Percentiles rank a stretch among this genome's conserved stretches.
These are phyloP conservation scores for Dacryopinax primogenitus DNA, from an alignment of 768 basidiomycete genomes.

Conservation along the genomic window DNA sequence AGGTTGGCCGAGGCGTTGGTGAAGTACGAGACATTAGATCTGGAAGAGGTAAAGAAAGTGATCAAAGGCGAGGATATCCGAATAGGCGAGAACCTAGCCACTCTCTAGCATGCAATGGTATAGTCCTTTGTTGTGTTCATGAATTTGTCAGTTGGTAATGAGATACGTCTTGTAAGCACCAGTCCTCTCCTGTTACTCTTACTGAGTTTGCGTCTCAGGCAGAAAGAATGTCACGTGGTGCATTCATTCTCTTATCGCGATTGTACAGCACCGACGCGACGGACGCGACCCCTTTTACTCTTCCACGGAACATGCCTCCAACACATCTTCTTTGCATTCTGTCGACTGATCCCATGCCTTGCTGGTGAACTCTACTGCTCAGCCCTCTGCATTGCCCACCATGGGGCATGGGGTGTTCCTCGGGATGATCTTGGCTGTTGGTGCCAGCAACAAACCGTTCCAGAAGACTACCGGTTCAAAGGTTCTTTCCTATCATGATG, in stretches of 20 bases:
- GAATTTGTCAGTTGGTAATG: background rate
- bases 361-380: background rate
- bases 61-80: slow-evolving; percentile 73
- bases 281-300: slow-evolving; percentile 7
- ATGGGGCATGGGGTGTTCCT: background rate
- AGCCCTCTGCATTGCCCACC: background rate
- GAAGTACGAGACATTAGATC: slow-evolving; percentile 85
- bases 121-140: background rate
- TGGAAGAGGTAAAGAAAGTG: slow-evolving; percentile 74
- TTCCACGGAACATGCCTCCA: background rate
- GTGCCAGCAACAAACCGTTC: background rate
- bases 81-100: slow-evolving; percentile 41
- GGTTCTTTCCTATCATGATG: background rate
- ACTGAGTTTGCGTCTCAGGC: background rate
- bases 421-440: background rate
- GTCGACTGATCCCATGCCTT: slow-evolving; percentile 1
- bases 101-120: slow-evolving; percentile 2
- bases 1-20: slow-evolving; percentile 78
- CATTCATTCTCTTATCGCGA: slow-evolving; percentile 6
- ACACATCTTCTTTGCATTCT: background rate
- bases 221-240: too few relatives aligned
- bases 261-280: background rate
- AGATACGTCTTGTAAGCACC: background rate
- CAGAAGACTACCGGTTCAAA: background rate
- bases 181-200: background rate